Percentiles rank a stretch among this genome's conserved stretches.
These are phyloP conservation scores for Hygrophoropsis aurantiaca DNA, from an alignment of 768 basidiomycete genomes.

Conservation along the genomic window DNA sequence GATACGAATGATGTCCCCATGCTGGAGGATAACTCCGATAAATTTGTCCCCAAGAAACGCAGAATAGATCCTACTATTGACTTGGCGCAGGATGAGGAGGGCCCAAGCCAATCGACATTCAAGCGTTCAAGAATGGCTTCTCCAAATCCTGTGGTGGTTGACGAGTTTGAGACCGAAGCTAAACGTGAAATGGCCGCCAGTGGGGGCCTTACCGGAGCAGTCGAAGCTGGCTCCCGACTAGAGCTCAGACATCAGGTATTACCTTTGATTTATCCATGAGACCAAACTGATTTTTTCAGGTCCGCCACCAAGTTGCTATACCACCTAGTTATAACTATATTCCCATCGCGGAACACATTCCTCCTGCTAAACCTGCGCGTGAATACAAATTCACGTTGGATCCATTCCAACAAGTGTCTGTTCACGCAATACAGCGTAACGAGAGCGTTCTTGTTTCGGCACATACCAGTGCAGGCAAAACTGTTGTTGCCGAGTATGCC, in stretches of 20 bases:
- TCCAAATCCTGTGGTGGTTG: constrained; percentile 77
- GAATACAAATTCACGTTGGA: constrained; percentile 96
- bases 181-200: constrained; percentile 89
- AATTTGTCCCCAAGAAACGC: too few species aligned
- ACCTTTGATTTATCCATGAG: not conserved
- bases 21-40: too few species aligned
- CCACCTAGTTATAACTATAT: constrained; percentile 90
- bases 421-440: constrained; percentile 93
- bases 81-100: not conserved
- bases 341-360: constrained; percentile 88
- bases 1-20: too few species aligned
- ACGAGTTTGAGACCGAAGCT: constrained; percentile 94
- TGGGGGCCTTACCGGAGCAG: constrained; percentile 79
- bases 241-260: constrained; percentile 80
- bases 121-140: constrained; percentile 65
- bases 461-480: constrained; percentile 98
- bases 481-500: constrained; percentile 98
- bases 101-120: constrained; percentile 31
- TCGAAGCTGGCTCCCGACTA: constrained; percentile 64
- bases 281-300: constrained; percentile 42
- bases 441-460: constrained; percentile 98
- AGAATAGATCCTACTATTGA: constrained; percentile 4
- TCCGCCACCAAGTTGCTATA: constrained; percentile 94
- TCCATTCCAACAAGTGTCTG: constrained; percentile 94
- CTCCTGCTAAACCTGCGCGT: constrained; percentile 85